Evolutionary conservation across 2,329 filamentous ascomycete species (phyloP).

Genomic region (Xylaria sp.): DNA sequence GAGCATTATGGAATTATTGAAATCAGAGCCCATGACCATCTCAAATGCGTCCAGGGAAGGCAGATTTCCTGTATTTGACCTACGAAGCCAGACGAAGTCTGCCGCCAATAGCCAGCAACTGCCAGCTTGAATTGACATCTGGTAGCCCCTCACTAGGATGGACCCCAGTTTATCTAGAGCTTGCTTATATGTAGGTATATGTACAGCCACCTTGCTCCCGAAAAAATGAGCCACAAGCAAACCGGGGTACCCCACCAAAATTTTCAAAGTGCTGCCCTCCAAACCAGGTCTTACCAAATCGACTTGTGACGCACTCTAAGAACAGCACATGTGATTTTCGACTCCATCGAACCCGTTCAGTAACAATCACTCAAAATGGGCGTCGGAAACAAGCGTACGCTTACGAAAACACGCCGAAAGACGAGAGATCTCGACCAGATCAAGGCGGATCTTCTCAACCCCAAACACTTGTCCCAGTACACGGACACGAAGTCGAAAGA

Average conservation of each 20-base stretch:
- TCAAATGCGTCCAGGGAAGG: neutral
- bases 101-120: neutral
- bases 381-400: conserved; percentile 71
- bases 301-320: neutral
- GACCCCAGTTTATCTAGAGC: neutral
- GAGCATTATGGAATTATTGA: neutral
- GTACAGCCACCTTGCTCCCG: conserved; percentile 7
- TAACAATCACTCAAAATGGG: conserved; percentile 67
- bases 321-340: neutral
- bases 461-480: conserved; percentile 82
- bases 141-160: neutral
- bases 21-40: neutral
- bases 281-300: conserved; percentile 7
- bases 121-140: neutral
- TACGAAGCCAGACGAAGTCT: no score
- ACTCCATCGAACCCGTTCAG: neutral
- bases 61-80: no score
- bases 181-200: no score
- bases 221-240: conserved; percentile 13
- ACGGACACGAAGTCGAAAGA: conserved; percentile 82
- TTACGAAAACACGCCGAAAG: conserved; percentile 78
- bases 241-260: conserved; percentile 44
- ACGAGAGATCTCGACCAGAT: conserved; percentile 92
- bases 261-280: conserved; percentile 30
- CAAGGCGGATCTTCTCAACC: conserved; percentile 79